phyloP scores from a whole-genome alignment of 1,284 basidiomycete genomes.

The Leccinum solheimii region DNA sequence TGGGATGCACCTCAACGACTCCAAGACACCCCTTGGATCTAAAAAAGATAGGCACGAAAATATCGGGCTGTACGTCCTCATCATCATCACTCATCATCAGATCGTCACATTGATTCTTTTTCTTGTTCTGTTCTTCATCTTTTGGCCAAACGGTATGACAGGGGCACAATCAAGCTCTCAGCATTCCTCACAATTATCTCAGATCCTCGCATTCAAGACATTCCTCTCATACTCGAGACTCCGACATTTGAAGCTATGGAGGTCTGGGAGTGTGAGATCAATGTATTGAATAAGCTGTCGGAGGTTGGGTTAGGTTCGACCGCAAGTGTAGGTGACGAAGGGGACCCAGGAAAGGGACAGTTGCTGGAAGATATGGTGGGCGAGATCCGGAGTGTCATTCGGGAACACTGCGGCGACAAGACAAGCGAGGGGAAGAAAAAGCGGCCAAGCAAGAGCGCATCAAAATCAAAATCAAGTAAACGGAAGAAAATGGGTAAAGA shows the following conservation, averaged over 20 bases:
- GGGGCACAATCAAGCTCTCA: conserved; percentile 65
- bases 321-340: background rate
- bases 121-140: background rate
- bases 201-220: conserved; percentile 65
- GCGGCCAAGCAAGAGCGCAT: background rate
- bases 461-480: conserved; percentile 12
- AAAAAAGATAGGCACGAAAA: conserved; percentile 84
- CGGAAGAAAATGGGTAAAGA: conserved; percentile 3
- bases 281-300: conserved; percentile 53
- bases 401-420: conserved; percentile 17
- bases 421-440: conserved; percentile 5
- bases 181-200: conserved; percentile 70
- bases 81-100: background rate
- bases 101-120: background rate
- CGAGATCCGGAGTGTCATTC: conserved; percentile 18
- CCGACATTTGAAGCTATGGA: conserved; percentile 62
- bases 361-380: conserved; percentile 14
- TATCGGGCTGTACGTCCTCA: conserved; percentile 62
- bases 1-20: conserved; percentile 87
- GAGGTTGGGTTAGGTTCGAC: conserved; percentile 14
- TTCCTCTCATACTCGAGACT: conserved; percentile 84
- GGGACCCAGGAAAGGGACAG: background rate
- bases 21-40: conserved; percentile 62
- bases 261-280: conserved; percentile 76
- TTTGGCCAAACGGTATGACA: conserved; percentile 24